A percentile compares a stretch with the other conserved stretches of the same genome.
Conservation (phyloP, 495 filamentous ascomycete genomes). For the Tuber indicum region DNA sequence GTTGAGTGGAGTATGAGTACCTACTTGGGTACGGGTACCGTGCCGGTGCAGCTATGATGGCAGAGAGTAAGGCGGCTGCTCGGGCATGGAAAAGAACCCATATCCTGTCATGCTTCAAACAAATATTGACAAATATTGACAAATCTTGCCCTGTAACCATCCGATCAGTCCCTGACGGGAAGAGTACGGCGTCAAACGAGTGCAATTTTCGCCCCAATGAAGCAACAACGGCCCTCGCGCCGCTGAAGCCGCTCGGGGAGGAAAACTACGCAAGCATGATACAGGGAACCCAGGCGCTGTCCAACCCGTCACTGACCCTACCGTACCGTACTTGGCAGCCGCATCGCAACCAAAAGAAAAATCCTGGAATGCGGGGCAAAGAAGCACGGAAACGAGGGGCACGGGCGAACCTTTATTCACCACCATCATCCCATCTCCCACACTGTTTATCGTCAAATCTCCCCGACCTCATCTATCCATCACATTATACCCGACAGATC, state of each 20-base stretch:
- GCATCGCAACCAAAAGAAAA: neutral
- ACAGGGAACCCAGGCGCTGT: neutral
- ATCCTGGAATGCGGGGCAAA: constrained; percentile 17
- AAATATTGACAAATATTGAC: no score
- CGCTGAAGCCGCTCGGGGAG: neutral
- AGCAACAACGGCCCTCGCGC: neutral
- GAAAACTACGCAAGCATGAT: neutral
- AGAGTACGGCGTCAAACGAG: neutral
- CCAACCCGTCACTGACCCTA: neutral
- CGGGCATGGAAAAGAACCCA: neutral
- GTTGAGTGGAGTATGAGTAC: neutral
- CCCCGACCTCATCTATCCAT: neutral
- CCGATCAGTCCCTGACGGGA: neutral
- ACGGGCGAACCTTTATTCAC: constrained; percentile 4
- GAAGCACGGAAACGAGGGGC: constrained; percentile 16
- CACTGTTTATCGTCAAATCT: neutral
- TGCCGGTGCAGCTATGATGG: neutral
- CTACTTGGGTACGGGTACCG: no score
- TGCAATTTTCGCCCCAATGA: neutral
- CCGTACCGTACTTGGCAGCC: neutral
- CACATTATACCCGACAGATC: neutral
- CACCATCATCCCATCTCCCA: neutral
- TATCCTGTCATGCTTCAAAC: neutral
- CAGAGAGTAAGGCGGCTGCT: neutral
- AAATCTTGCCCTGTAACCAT: neutral